Conservation (phyloP, 2,329 filamentous ascomycete genomes). For the Pezicula rhizophila region DNA sequence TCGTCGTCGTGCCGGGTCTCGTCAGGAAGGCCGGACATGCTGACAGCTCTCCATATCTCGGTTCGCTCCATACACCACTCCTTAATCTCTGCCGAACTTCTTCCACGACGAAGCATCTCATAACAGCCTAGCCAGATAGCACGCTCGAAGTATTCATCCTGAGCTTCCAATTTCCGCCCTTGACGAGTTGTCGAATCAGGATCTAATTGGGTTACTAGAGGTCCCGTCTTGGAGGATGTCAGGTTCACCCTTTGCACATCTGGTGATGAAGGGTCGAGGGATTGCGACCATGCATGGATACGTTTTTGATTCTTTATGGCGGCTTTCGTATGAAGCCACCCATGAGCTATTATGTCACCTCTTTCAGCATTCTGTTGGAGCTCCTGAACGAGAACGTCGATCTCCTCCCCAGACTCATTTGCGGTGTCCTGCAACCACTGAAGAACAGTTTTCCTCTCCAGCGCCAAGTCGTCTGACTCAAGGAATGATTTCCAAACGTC, state of each 20-base stretch:
- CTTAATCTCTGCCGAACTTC: conserved; percentile 63
- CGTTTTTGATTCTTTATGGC: conserved; percentile 88
- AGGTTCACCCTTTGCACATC: conserved; percentile 49
- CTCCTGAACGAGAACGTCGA: conserved; percentile 70
- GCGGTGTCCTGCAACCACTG: conserved; percentile 82
- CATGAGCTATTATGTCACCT: conserved; percentile 76
- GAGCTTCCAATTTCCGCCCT: conserved; percentile 65
- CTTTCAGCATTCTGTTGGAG: conserved; percentile 71
- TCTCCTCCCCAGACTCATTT: conserved; percentile 58
- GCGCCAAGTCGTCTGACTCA: conserved; percentile 62
- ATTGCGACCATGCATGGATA: conserved; percentile 59
- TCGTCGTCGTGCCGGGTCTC: conserved; percentile 40
- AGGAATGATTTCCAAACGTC: conserved; percentile 72
- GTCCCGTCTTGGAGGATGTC: conserved; percentile 52
- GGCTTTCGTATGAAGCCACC: conserved; percentile 87
- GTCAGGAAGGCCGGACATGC: conserved; percentile 67
- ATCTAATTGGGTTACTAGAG: conserved; percentile 80
- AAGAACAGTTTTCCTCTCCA: conserved; percentile 73
- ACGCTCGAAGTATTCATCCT: conserved; percentile 84
- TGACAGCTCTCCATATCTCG: conserved; percentile 83
- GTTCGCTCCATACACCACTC: conserved; percentile 83
- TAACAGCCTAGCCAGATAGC: conserved; percentile 93
- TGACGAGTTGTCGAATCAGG: conserved; percentile 86
- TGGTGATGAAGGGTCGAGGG: conserved; percentile 56
- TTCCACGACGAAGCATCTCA: conserved; percentile 84